Conservation (phyloP, 2,329 filamentous ascomycete genomes). For the Colletotrichum sidae region DNA sequence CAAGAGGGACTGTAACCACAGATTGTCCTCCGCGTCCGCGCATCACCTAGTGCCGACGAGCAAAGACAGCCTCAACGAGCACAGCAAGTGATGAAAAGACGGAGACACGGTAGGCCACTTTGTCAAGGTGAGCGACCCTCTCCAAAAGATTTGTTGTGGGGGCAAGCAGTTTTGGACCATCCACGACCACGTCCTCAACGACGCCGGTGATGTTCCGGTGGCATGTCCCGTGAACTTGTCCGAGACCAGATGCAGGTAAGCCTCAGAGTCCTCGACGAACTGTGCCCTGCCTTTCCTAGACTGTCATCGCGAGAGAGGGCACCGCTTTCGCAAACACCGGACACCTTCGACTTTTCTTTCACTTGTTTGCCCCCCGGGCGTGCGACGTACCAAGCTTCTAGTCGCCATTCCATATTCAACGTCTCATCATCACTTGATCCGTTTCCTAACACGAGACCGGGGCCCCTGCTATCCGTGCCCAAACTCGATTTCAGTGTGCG, state of each 20-base stretch:
- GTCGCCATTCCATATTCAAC: conserved; percentile 40
- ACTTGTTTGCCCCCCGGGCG: conserved; percentile 42
- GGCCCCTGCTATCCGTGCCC: conserved; percentile 39
- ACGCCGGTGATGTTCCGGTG: too few species aligned
- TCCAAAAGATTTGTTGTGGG: too few species aligned
- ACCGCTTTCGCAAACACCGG: conserved; percentile 12
- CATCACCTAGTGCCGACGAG: conserved; percentile 31
- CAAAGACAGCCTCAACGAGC: conserved; percentile 21
- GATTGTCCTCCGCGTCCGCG: conserved; percentile 19
- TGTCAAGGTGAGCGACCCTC: conserved; percentile 14
- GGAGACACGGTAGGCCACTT: conserved; percentile 28
- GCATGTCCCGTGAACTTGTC: too few species aligned
- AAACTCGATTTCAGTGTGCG: conserved; percentile 46
- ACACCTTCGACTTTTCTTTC: conserved; percentile 33
- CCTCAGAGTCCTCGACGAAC: conserved; percentile 18
- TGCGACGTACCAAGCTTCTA: conserved; percentile 34
- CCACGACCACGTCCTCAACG: conserved; percentile 43
- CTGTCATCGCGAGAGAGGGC: conserved; percentile 1
- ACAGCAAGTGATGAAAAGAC: conserved; percentile 33
- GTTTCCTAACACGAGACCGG: conserved; percentile 20
- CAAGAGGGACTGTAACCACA: conserved; percentile 20
- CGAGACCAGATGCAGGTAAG: not conserved
- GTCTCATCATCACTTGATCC: conserved; percentile 35
- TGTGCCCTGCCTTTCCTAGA: conserved; percentile 16
- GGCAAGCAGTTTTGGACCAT: conserved; percentile 59